Evolutionary conservation across 441 rosid species (phyloP).

Genomic region (Erodium trifolium): DNA sequence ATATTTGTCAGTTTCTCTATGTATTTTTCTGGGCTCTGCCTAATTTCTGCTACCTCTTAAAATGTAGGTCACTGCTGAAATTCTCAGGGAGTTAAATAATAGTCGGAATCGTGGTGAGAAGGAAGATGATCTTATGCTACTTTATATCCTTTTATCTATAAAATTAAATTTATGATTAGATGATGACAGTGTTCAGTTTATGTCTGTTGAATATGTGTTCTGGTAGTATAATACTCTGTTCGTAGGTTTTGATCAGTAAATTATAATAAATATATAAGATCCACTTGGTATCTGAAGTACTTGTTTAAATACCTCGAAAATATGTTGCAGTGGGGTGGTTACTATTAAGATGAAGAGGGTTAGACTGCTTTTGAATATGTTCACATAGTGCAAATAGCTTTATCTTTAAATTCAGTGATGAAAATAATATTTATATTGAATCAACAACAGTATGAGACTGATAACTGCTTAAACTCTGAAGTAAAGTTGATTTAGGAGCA

Average conservation of each 20-base stretch:
- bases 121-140: constrained; percentile 49
- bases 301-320: background rate
- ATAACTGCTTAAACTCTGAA: too few species aligned
- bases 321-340: too few species aligned
- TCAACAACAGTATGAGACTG: too few species aligned
- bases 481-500: too few species aligned
- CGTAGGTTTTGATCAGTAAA: background rate
- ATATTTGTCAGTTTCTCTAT: background rate
- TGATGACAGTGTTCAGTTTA: background rate
- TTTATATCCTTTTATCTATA: constrained; percentile 47
- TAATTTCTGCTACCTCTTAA: constrained; percentile 2
- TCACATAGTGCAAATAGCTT: too few species aligned
- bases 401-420: too few species aligned
- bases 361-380: too few species aligned
- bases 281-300: background rate
- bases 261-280: background rate
- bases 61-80: constrained; percentile 69
- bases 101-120: constrained; percentile 79
- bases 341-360: too few species aligned
- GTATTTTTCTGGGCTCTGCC: background rate
- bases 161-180: too few species aligned
- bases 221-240: too few species aligned
- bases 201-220: too few species aligned
- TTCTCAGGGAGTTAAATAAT: constrained; percentile 57
- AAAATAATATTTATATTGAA: too few species aligned